Percentiles rank a stretch among this genome's conserved stretches.
phyloP scores from a whole-genome alignment of 768 basidiomycete genomes.

The Russula dissimulans region DNA sequence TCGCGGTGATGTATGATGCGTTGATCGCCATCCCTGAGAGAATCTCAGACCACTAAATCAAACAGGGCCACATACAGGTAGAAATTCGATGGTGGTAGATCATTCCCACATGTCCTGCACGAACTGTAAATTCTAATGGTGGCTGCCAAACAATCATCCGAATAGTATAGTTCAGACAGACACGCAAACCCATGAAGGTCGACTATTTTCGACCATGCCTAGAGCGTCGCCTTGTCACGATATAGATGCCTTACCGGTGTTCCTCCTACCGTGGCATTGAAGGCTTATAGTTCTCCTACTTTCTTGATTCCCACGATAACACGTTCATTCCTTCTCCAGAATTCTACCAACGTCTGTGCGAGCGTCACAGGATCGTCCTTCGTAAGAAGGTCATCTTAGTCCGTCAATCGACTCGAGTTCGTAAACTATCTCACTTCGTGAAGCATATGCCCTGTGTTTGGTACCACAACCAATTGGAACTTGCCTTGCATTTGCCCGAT shows the following conservation, averaged over 20 bases:
- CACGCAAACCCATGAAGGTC: not conserved
- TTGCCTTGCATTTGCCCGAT: conserved; percentile 81
- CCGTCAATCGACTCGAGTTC: not conserved
- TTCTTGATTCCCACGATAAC: conserved; percentile 51
- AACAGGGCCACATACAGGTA: no score
- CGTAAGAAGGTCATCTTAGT: not conserved
- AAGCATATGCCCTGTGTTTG: conserved; percentile 85
- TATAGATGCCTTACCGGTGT: no score
- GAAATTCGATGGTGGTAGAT: no score
- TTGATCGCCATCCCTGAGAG: not conserved
- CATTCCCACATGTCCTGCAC: no score
- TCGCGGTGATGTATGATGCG: not conserved
- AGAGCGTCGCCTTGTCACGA: not conserved
- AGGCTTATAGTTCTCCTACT: conserved; percentile 38
- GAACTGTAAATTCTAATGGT: no score
- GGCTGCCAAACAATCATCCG: no score
- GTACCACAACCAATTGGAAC: conserved; percentile 86
- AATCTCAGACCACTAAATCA: not conserved
- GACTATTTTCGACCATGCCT: not conserved
- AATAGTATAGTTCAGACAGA: not conserved
- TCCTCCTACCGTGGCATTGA: no score
- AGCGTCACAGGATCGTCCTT: conserved; percentile 81
- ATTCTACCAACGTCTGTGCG: conserved; percentile 76
- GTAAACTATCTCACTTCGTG: conserved; percentile 60
- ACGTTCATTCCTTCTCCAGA: conserved; percentile 84